Evolutionary conservation across 2,329 filamentous ascomycete species (phyloP).

Genomic region (Pestalotiopsis sp.): DNA sequence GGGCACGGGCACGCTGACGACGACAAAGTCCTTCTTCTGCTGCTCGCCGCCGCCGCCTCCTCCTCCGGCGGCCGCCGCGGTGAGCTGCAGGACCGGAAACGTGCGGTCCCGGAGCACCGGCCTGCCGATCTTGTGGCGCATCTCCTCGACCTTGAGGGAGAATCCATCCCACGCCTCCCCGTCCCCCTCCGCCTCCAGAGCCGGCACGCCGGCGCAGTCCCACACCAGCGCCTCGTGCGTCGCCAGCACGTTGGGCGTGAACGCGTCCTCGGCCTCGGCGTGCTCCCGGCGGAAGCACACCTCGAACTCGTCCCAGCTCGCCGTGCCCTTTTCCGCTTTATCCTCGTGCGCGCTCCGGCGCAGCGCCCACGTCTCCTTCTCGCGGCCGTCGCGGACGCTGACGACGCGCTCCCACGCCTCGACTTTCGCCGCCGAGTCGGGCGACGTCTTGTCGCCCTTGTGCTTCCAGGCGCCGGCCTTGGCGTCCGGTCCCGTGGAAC

Average conservation of each 20-base stretch:
- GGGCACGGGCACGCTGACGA: conserved; percentile 59
- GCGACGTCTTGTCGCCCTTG: conserved; percentile 51
- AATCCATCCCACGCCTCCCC: conserved; percentile 49
- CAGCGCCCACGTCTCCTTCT: conserved; percentile 63
- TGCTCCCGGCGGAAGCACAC: conserved; percentile 61
- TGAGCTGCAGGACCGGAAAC: conserved; percentile 69
- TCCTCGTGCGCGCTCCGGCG: conserved; percentile 65
- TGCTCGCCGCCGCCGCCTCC: not conserved
- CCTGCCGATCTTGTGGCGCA: conserved; percentile 64
- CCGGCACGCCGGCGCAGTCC: conserved; percentile 45
- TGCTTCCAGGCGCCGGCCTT: conserved; percentile 47
- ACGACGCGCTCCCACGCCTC: conserved; percentile 53
- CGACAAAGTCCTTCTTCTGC: conserved; percentile 48
- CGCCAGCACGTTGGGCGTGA: conserved; percentile 59
- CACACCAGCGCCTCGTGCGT: conserved; percentile 48
- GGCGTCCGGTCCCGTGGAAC: conserved; percentile 34
- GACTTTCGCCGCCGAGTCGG: conserved; percentile 53
- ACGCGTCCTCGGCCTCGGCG: conserved; percentile 57
- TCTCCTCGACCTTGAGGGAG: conserved; percentile 60
- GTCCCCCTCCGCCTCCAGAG: conserved; percentile 36
- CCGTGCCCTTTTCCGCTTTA: conserved; percentile 52
- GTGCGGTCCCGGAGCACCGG: conserved; percentile 59
- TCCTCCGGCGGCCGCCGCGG: conserved; percentile 19
- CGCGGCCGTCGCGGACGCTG: not conserved
- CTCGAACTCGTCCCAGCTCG: conserved; percentile 66